Percentiles rank a stretch among this genome's conserved stretches.
Evolutionary conservation across 495 filamentous ascomycete genomes (phyloP).

Genomic region (Parmelia sp.): DNA sequence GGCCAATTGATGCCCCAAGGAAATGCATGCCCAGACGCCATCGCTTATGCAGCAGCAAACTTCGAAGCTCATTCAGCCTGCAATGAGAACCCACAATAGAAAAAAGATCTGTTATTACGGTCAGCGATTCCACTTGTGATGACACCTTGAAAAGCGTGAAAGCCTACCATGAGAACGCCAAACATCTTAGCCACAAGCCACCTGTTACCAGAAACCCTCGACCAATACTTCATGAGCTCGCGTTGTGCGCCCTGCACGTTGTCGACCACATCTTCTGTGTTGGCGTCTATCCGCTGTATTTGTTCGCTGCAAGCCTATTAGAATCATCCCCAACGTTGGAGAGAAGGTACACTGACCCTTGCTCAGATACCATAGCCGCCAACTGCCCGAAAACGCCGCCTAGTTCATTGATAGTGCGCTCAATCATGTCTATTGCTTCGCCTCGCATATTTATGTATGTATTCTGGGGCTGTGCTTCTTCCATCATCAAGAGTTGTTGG

Average conservation of each 20-base stretch:
- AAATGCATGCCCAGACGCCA: conserved; percentile 11
- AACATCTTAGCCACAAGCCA: conserved; percentile 99
- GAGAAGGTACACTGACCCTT: conserved; percentile 80
- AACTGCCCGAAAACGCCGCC: conserved; percentile 95
- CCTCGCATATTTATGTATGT: conserved; percentile 88
- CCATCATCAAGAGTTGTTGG: conserved; percentile 89
- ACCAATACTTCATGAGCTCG: conserved; percentile 94
- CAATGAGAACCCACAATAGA: conserved; percentile 36
- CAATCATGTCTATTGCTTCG: conserved; percentile 94
- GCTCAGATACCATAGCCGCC: conserved; percentile 95
- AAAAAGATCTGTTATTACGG: conserved; percentile 24
- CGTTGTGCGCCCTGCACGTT: conserved; percentile 95
- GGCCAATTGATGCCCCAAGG: background rate
- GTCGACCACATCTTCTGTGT: conserved; percentile 92
- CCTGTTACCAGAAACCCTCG: conserved; percentile 81
- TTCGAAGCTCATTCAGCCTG: conserved; percentile 23
- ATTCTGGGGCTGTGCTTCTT: conserved; percentile 80
- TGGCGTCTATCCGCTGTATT: conserved; percentile 75
- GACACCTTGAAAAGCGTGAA: background rate
- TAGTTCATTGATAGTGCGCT: conserved; percentile 87
- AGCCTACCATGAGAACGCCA: conserved; percentile 67
- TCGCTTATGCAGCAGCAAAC: conserved; percentile 2
- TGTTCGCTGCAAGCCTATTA: conserved; percentile 22
- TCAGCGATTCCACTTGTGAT: background rate
- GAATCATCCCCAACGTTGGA: conserved; percentile 10